Base-by-base conservation (phyloP, 2,329 filamentous ascomycete genomes). In the Paecilomyces niveus region DNA sequence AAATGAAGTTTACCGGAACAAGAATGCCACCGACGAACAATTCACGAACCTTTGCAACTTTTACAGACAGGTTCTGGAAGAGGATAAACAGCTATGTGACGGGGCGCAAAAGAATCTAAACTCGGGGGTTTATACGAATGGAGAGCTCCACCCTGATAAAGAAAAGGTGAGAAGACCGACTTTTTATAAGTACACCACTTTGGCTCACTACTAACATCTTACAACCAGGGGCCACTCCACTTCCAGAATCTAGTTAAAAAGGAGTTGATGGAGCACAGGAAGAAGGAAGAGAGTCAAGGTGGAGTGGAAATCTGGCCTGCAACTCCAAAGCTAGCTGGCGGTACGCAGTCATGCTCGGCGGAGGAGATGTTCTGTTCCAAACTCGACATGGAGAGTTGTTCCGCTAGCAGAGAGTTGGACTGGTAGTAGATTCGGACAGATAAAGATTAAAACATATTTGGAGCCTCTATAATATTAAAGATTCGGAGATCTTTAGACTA, bases 1-100 rank as follows among this genome's bases (percentile, higher is more conserved):
- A 62, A 87, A 87, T 70, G 84, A 88, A 66, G 82, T 87, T 49
- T 88, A 80, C 76, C 80, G 84, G 59, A 81, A 87, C 77, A 84
- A 83, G 67, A 71, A 80, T 66, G 78, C 83, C 1, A 78, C 74
- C 18, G 80, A 86, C 32, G 81, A 81, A 32, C 80, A 85, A 57
- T 87, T 88, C 65, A 71, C 79, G 4, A 66, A 76, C 53, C 82
- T 87, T 69, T 80, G 78, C 69, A 68, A 79, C 57, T 81, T 84
- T 62, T 87, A 85, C 76, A 85, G 85, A 72, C 80, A 81, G 35
- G 80, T 87, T 70, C 82, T 86, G 81, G 78, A 79, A 1, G 85
- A 88, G 68, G 84, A 87, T 73, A 86, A 87, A 65, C 75, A 80
- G 18, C 79, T 87, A n/a, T 87, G 83, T 72, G 73, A 77, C 58